Conservation (phyloP, 371 early-diverging fungal species). For the Mortierella polycephala region DNA sequence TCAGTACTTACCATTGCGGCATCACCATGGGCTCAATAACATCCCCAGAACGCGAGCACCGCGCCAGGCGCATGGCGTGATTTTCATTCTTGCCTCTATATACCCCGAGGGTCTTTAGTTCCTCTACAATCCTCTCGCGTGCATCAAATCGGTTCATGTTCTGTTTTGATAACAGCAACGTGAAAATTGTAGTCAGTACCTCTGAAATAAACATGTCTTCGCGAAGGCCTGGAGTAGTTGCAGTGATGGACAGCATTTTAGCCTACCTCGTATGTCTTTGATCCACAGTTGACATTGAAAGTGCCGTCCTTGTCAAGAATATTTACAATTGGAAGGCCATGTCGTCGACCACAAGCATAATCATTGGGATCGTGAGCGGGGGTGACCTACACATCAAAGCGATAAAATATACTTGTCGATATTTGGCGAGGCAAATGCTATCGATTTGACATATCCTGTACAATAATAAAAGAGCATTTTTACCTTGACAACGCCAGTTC, state of each 20-base stretch:
- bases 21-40: conserved; percentile 97
- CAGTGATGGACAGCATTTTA: not conserved
- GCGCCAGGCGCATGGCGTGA: conserved; percentile 89
- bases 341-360: conserved; percentile 91
- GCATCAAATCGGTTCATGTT: conserved; percentile 88
- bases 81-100: conserved; percentile 83
- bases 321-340: conserved; percentile 81
- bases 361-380: conserved; percentile 99
- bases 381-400: conserved; percentile 74
- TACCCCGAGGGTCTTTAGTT: conserved; percentile 68
- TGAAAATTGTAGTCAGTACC: conserved; percentile 16
- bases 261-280: conserved; percentile 65
- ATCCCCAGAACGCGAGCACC: conserved; percentile 93
- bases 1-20: conserved; percentile 93
- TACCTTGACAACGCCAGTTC: conserved; percentile 98
- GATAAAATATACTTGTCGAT: not conserved
- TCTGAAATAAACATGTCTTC: too few species aligned
- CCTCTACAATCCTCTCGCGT: conserved; percentile 75
- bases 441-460: too few species aligned
- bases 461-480: not conserved
- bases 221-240: too few species aligned
- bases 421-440: too few species aligned
- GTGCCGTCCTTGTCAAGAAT: conserved; percentile 90
- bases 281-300: conserved; percentile 70
- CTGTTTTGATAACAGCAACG: conserved; percentile 39